phyloP scores from a whole-genome alignment of 352 stramenopile genomes.

The Pythium aphanidermatum region DNA sequence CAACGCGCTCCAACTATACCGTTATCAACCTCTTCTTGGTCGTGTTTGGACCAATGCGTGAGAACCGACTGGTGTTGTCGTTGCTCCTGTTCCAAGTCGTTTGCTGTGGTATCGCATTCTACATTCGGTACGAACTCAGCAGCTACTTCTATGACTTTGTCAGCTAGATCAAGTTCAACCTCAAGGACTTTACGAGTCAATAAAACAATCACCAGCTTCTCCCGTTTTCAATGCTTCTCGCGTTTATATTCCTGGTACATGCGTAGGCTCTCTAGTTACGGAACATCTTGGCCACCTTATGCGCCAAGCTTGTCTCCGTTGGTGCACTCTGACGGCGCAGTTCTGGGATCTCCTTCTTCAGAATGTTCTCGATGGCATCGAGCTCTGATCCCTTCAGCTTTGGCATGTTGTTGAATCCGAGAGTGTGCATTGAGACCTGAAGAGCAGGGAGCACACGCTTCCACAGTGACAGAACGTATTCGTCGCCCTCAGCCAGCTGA shows the following conservation, averaged over 20 bases:
- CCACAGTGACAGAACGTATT: conserved; percentile 95
- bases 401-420: conserved; percentile 77
- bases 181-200: no score
- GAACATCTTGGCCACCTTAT: conserved; percentile 85
- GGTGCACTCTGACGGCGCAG: conserved; percentile 83
- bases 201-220: not conserved
- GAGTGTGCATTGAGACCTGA: conserved; percentile 79
- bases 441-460: conserved; percentile 83
- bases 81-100: conserved; percentile 74
- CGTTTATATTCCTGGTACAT: not conserved
- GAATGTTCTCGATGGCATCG: conserved; percentile 83
- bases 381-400: conserved; percentile 84
- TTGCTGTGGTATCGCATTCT: conserved; percentile 72
- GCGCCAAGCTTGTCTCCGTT: conserved; percentile 71
- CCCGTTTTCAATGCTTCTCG: not conserved
- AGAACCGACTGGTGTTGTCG: conserved; percentile 58
- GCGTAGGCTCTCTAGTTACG: conserved; percentile 25
- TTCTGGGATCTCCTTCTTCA: conserved; percentile 84
- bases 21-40: conserved; percentile 86
- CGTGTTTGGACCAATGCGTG: conserved; percentile 76
- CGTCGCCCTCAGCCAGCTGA: conserved; percentile 95
- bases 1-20: conserved; percentile 81
- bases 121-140: conserved; percentile 79
- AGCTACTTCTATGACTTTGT: conserved; percentile 88
- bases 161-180: conserved; percentile 32